phyloP scores from a whole-genome alignment of 2,329 filamentous ascomycete species.

The Diplocarpon mali region DNA sequence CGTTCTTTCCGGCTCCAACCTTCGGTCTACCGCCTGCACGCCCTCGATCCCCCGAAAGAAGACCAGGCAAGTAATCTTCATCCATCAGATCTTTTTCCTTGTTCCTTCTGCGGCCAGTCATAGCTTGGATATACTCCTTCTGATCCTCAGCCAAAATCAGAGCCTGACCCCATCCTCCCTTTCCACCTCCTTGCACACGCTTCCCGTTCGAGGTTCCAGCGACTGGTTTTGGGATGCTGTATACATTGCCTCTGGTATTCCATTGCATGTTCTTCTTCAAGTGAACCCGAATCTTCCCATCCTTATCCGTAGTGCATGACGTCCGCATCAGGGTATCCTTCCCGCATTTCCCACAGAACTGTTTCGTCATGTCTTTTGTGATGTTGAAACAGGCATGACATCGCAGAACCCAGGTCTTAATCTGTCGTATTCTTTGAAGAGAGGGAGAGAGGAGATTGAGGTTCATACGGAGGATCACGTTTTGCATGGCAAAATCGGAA shows the following conservation, averaged over 20 bases:
- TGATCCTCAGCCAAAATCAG: conserved; percentile 89
- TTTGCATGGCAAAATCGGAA: conserved; percentile 96
- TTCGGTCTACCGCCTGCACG: conserved; percentile 56
- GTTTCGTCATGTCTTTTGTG: conserved; percentile 72
- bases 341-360: conserved; percentile 89
- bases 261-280: conserved; percentile 93
- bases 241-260: conserved; percentile 88
- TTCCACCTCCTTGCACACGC: conserved; percentile 56
- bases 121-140: conserved; percentile 70
- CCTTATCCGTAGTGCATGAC: conserved; percentile 70
- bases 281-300: conserved; percentile 74
- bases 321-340: conserved; percentile 77
- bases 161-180: conserved; percentile 75
- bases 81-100: conserved; percentile 85
- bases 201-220: conserved; percentile 74
- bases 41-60: conserved; percentile 69
- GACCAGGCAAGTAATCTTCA: conserved; percentile 77
- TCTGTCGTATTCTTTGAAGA: conserved; percentile 67
- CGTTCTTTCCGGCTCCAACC: conserved; percentile 74
- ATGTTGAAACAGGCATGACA: conserved; percentile 90
- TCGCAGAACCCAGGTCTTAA: conserved; percentile 82
- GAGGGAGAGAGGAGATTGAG: conserved; percentile 74
- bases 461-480: conserved; percentile 89
- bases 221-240: conserved; percentile 83
- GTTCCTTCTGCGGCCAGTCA: conserved; percentile 51